Evolutionary conservation across 371 early-diverging fungal genomes (phyloP).

Genomic region (Dinochytrium kinnereticum): DNA sequence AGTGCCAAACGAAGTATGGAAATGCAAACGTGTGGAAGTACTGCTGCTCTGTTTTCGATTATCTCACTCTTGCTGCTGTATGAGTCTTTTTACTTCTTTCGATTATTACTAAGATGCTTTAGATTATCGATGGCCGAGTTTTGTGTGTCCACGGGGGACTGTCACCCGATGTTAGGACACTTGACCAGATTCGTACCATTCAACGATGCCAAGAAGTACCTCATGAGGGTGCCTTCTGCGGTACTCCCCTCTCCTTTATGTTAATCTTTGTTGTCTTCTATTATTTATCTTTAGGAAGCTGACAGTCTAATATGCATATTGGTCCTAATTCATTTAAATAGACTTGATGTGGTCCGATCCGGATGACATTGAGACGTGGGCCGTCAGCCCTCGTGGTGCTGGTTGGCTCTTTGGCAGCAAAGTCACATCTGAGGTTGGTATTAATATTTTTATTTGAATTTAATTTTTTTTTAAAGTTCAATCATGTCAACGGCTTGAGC

Average conservation of each 20-base stretch:
- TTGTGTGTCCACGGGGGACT: constrained; percentile 99
- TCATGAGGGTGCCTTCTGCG: constrained; percentile 98
- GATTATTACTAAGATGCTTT: background rate
- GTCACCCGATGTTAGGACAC: constrained; percentile 94
- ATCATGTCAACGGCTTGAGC: constrained; percentile 93
- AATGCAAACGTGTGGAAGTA: constrained; percentile 99
- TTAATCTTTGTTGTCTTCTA: constrained; percentile 14
- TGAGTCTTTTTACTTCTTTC: constrained; percentile 23
- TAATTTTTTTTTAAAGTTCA: constrained; percentile 70
- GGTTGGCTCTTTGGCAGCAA: constrained; percentile 98
- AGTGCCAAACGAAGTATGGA: constrained; percentile 97
- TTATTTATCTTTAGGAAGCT: too few species aligned
- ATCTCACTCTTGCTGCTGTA: constrained; percentile 96
- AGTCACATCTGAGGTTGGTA: constrained; percentile 86
- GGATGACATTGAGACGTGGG: constrained; percentile 98
- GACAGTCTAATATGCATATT: background rate
- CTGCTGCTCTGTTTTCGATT: constrained; percentile 99
- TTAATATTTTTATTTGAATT: background rate
- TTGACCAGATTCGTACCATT: constrained; percentile 97
- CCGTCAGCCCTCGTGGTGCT: constrained; percentile 96
- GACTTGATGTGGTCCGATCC: constrained; percentile 99
- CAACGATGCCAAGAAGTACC: constrained; percentile 99
- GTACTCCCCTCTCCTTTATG: constrained; percentile 25
- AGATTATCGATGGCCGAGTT: constrained; percentile 90
- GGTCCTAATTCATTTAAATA: constrained; percentile 34